phyloP scores from a whole-genome alignment of 2,329 filamentous ascomycete genomes.

The Monosporascus sp. region DNA sequence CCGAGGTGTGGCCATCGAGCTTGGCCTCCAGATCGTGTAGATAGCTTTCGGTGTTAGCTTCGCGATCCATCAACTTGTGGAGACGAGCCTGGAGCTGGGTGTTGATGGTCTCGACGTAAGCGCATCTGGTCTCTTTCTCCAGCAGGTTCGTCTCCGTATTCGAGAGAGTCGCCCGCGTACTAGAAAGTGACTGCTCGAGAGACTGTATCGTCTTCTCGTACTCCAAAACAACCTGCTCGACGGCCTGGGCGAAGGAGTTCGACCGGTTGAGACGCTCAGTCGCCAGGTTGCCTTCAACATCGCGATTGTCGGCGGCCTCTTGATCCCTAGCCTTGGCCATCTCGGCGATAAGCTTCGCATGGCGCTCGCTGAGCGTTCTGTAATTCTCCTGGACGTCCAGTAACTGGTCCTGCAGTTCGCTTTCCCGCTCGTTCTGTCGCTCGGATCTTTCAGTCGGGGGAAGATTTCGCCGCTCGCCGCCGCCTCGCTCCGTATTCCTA shows the following conservation, averaged over 20 bases:
- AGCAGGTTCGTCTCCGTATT: slow-evolving; percentile 80
- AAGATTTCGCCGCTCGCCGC: slow-evolving; percentile 50
- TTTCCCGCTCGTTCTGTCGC: slow-evolving; percentile 76
- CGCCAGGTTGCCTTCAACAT: slow-evolving; percentile 59
- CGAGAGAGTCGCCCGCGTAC: slow-evolving; percentile 77
- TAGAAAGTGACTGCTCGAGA: slow-evolving; percentile 85
- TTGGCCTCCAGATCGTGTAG: slow-evolving; percentile 87
- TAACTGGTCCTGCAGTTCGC: slow-evolving; percentile 88
- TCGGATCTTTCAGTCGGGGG: slow-evolving; percentile 67
- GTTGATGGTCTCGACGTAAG: slow-evolving; percentile 89
- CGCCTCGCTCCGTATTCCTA: slow-evolving; percentile 69
- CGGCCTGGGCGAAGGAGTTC: slow-evolving; percentile 91
- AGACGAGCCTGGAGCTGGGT: slow-evolving; percentile 81
- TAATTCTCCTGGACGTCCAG: slow-evolving; percentile 95
- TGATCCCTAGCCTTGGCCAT: slow-evolving; percentile 80
- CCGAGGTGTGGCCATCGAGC: slow-evolving; percentile 83
- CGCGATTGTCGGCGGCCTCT: slow-evolving; percentile 55
- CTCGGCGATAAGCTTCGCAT: slow-evolving; percentile 92
- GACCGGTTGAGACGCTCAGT: slow-evolving; percentile 89
- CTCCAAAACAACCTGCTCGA: slow-evolving; percentile 92
- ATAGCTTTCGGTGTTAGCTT: slow-evolving; percentile 87
- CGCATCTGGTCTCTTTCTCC: slow-evolving; percentile 90
- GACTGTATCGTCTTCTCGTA: slow-evolving; percentile 98
- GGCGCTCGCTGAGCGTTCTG: slow-evolving; percentile 80
- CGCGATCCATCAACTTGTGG: slow-evolving; percentile 90